Evolutionary conservation across 2,329 filamentous ascomycete genomes (phyloP).

Genomic region (Sarocladium brachiariae): DNA sequence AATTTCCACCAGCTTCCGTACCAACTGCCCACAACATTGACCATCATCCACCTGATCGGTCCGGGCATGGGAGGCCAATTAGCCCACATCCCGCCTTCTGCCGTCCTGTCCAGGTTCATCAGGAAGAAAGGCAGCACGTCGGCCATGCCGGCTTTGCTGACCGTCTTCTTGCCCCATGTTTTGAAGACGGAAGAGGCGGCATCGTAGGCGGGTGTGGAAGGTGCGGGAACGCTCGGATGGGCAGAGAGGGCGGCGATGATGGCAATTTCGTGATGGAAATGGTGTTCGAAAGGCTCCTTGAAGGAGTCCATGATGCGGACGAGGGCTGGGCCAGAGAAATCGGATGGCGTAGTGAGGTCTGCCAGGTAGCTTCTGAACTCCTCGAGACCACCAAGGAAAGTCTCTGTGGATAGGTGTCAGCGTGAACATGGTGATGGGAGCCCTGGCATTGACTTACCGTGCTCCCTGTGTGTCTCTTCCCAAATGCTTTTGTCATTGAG

Average conservation of each 20-base stretch:
- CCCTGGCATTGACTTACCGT: constrained; percentile 33
- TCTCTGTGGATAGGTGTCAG: constrained; percentile 22
- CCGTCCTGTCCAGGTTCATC: constrained; percentile 53
- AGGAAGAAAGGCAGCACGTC: constrained; percentile 61
- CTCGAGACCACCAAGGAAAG: constrained; percentile 45
- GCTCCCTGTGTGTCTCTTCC: constrained; percentile 46
- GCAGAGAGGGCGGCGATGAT: constrained; percentile 43
- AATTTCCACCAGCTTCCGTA: constrained; percentile 56
- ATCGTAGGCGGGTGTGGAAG: constrained; percentile 36
- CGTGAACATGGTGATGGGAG: no score
- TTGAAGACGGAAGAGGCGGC: constrained; percentile 46
- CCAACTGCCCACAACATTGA: constrained; percentile 52
- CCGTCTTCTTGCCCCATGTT: constrained; percentile 55
- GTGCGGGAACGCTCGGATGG: constrained; percentile 43
- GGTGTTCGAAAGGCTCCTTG: constrained; percentile 41
- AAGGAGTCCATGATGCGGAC: constrained; percentile 44
- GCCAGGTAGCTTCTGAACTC: constrained; percentile 47
- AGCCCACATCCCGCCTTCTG: constrained; percentile 52
- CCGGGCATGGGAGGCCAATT: constrained; percentile 60
- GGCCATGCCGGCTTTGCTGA: constrained; percentile 51
- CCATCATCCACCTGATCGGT: constrained; percentile 51
- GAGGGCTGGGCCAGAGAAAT: constrained; percentile 38
- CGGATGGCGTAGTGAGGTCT: constrained; percentile 31
- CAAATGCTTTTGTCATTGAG: constrained; percentile 44
- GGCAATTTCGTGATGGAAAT: constrained; percentile 49